phyloP scores from a whole-genome alignment of 805 yeast genomes.

The Teunomyces stri region DNA sequence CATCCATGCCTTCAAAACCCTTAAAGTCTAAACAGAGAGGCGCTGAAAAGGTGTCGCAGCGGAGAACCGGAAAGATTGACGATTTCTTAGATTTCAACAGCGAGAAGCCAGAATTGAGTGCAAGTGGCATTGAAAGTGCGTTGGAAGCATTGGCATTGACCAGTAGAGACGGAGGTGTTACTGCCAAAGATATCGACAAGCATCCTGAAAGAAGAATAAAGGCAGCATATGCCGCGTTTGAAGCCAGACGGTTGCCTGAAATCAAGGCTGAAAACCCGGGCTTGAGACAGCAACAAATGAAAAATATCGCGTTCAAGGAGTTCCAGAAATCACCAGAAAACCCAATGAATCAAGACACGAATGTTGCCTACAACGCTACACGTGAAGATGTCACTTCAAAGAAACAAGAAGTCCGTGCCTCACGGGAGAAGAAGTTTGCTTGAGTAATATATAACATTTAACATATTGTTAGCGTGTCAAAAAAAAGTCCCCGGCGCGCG shows the following conservation, averaged over 20 bases:
- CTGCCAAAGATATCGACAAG: slow-evolving; percentile 66
- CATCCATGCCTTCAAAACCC: slow-evolving; percentile 58
- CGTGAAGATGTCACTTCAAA: slow-evolving; percentile 46
- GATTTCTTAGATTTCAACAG: slow-evolving; percentile 59
- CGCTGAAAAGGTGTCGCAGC: slow-evolving; percentile 62
- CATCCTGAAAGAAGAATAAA: slow-evolving; percentile 89
- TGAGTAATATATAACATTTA: neutral
- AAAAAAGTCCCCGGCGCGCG: neutral
- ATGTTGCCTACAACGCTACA: slow-evolving; percentile 60
- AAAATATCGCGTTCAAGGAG: slow-evolving; percentile 72
- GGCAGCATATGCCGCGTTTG: slow-evolving; percentile 72
- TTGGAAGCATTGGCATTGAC: slow-evolving; percentile 74
- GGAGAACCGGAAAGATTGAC: slow-evolving; percentile 61
- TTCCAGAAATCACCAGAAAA: slow-evolving; percentile 78
- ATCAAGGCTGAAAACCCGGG: slow-evolving; percentile 77
- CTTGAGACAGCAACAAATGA: slow-evolving; percentile 72
- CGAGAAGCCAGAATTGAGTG: slow-evolving; percentile 53
- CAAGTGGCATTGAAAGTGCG: slow-evolving; percentile 75
- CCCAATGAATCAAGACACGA: slow-evolving; percentile 79
- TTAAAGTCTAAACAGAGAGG: slow-evolving; percentile 57
- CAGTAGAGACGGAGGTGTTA: slow-evolving; percentile 52
- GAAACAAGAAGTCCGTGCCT: slow-evolving; percentile 47
- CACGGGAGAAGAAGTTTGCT: slow-evolving; percentile 43
- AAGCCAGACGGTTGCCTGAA: slow-evolving; percentile 70
- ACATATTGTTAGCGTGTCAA: neutral